Evolutionary conservation across 2,329 filamentous ascomycete genomes (phyloP).

Genomic region (Hymenotorrendiella dingleyae): DNA sequence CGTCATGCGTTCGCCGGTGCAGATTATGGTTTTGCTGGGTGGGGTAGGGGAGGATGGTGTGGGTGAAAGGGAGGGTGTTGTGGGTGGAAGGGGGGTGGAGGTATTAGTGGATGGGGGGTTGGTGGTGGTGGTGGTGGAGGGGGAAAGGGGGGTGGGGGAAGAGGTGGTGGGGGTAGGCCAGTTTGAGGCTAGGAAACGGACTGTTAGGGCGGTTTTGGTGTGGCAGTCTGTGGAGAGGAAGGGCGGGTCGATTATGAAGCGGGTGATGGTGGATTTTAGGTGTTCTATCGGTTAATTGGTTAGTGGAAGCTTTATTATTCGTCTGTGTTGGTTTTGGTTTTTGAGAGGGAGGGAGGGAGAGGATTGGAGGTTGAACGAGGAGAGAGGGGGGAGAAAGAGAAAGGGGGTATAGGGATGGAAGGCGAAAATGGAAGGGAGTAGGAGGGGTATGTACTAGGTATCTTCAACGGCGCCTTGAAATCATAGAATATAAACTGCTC

Average conservation of each 20-base stretch:
- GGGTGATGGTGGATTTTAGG: slow-evolving; percentile 60
- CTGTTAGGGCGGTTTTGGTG: slow-evolving; percentile 73
- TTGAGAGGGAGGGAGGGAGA: no score
- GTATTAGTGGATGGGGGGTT: slow-evolving; percentile 70
- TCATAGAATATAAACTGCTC: slow-evolving; percentile 71
- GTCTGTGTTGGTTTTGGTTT: not conserved
- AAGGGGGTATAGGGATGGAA: no score
- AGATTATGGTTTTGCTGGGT: slow-evolving; percentile 49
- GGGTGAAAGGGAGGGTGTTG: not conserved
- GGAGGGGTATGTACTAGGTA: slow-evolving; percentile 45
- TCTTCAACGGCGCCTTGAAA: slow-evolving; percentile 60
- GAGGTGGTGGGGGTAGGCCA: slow-evolving; percentile 13
- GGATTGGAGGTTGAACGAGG: no score
- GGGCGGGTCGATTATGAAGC: slow-evolving; percentile 71
- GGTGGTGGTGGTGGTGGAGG: slow-evolving; percentile 78
- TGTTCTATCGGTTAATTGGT: slow-evolving; percentile 27
- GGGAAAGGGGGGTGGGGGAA: slow-evolving; percentile 72
- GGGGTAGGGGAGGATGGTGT: not conserved
- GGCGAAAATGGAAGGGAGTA: not conserved
- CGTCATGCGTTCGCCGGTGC: slow-evolving; percentile 74
- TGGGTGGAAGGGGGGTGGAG: slow-evolving; percentile 47
- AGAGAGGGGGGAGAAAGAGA: no score
- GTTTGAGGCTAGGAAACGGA: slow-evolving; percentile 61
- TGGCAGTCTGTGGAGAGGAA: slow-evolving; percentile 78
- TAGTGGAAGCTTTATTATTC: not conserved